Evolutionary conservation across 1,284 basidiomycete species (phyloP).

Genomic region (Pascua sp.): DNA sequence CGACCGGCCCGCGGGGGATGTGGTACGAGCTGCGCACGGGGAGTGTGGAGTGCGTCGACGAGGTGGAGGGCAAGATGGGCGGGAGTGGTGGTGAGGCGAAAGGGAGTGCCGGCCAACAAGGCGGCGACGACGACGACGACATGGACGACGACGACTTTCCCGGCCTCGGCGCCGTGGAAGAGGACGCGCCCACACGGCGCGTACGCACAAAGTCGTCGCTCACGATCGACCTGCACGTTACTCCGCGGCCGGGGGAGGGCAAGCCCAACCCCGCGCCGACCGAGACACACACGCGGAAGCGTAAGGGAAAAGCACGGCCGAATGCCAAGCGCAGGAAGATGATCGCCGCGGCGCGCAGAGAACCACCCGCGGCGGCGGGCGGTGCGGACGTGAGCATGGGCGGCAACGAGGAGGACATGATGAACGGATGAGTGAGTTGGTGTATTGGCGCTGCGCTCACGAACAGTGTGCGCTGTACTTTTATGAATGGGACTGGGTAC

Average conservation of each 20-base stretch:
- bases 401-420: slow-evolving; percentile 11
- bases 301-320: not conserved
- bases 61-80: slow-evolving; percentile 51
- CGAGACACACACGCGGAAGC: not conserved
- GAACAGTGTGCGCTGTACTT: no score
- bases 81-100: not conserved
- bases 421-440: slow-evolving; percentile 4
- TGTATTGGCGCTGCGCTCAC: no score
- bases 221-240: slow-evolving; percentile 7
- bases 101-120: slow-evolving; percentile 5
- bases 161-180: slow-evolving; percentile 10
- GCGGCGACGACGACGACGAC: slow-evolving; percentile 7
- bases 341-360: not conserved
- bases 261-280: not conserved
- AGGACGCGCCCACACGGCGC: not conserved
- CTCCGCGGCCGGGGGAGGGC: not conserved
- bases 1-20: slow-evolving; percentile 55
- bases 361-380: not conserved
- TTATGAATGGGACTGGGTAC: no score
- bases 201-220: slow-evolving; percentile 7
- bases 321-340: not conserved
- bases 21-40: slow-evolving; percentile 70
- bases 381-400: not conserved
- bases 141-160: slow-evolving; percentile 9
- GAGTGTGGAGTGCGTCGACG: slow-evolving; percentile 72